phyloP scores from a whole-genome alignment of 345 rosid species.

The Laguncularia racemosa region DNA sequence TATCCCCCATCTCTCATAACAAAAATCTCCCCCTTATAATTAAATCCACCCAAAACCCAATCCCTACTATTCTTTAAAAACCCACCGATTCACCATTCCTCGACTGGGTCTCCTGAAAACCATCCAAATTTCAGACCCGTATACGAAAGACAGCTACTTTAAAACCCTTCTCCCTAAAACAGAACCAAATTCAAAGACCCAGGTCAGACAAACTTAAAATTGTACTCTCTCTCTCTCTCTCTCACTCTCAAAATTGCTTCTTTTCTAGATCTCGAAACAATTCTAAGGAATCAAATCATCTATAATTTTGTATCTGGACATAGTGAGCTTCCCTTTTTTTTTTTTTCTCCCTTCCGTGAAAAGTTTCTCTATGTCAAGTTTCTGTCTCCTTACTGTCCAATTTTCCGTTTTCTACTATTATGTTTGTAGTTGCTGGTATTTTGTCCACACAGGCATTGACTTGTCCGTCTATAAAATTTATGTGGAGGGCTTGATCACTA shows the following conservation, averaged over 20 bases:
- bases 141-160: too few species aligned
- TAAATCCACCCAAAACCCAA: not conserved
- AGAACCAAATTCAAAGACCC: too few species aligned
- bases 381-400: not conserved
- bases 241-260: too few species aligned
- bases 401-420: not conserved
- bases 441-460: conserved; percentile 15
- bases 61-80: not conserved
- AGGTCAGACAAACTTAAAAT: too few species aligned
- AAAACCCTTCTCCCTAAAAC: too few species aligned
- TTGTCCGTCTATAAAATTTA: conserved; percentile 3
- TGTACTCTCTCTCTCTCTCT: too few species aligned
- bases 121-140: too few species aligned
- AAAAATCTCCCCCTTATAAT: not conserved
- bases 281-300: too few species aligned
- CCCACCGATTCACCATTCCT: not conserved
- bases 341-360: not conserved
- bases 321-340: too few species aligned
- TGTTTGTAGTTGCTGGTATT: conserved; percentile 5
- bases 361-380: not conserved
- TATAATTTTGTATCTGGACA: too few species aligned
- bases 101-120: not conserved
- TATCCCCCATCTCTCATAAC: conserved; percentile 32
- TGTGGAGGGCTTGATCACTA: not conserved
- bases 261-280: too few species aligned